Evolutionary conservation across 2,329 filamentous ascomycete species (phyloP).

Genomic region (Xylaria sp.): DNA sequence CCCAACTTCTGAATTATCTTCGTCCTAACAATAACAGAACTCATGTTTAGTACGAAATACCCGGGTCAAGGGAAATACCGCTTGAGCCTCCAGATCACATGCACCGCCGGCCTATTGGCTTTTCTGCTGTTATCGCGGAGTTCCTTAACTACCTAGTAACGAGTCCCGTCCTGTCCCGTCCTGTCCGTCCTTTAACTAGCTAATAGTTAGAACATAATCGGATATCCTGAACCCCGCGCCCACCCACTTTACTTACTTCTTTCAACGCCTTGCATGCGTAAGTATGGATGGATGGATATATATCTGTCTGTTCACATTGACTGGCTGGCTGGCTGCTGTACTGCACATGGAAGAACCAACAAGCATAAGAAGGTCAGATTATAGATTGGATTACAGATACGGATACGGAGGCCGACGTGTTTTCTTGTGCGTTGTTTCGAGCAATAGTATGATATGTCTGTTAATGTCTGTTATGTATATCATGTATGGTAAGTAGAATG

Average conservation of each 20-base stretch:
- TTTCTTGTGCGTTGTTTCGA: too few relatives aligned
- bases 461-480: too few relatives aligned
- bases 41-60: too few relatives aligned
- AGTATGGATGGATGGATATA: neutral
- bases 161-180: too few relatives aligned
- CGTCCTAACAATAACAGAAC: too few relatives aligned
- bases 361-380: slow-evolving; percentile 21
- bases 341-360: slow-evolving; percentile 28
- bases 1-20: too few relatives aligned
- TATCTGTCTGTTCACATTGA: slow-evolving; percentile 10
- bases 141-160: slow-evolving; percentile 17
- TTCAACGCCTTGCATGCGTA: slow-evolving; percentile 20
- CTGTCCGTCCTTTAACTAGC: too few relatives aligned
- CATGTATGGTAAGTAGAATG: neutral
- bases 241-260: neutral
- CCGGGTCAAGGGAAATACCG: too few relatives aligned
- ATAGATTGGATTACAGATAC: slow-evolving; percentile 1
- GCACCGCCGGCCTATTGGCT: slow-evolving; percentile 24
- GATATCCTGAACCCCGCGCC: too few relatives aligned
- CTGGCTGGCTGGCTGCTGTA: neutral
- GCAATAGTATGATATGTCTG: too few relatives aligned
- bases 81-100: neutral
- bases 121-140: slow-evolving; percentile 16
- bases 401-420: slow-evolving; percentile 13
- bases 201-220: too few relatives aligned